Conservation (phyloP, 768 basidiomycete species). For the Pleurotus cornucopiae region DNA sequence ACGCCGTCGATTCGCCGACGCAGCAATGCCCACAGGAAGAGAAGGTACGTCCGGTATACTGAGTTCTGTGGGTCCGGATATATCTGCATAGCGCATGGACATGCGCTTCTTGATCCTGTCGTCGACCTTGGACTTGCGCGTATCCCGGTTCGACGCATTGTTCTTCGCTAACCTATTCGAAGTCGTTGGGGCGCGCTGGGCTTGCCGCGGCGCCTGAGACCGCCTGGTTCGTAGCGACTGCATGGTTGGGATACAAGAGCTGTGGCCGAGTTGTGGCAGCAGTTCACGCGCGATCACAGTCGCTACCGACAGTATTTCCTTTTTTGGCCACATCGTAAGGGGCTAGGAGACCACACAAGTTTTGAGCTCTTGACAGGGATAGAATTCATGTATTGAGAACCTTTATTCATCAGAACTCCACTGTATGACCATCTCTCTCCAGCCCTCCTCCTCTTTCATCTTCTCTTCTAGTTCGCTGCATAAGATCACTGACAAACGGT, state of each 20-base stretch:
- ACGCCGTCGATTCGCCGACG: slow-evolving; percentile 22
- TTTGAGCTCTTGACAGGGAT: too few species aligned
- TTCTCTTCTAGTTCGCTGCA: too few species aligned
- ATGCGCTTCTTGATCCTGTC: slow-evolving; percentile 97
- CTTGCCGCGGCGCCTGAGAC: slow-evolving; percentile 41
- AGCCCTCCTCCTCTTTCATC: too few species aligned
- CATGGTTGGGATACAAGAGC: slow-evolving; percentile 26
- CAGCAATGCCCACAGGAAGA: slow-evolving; percentile 41
- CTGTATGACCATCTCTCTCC: too few species aligned
- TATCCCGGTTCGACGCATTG: slow-evolving; percentile 31
- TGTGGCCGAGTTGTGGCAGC: too few species aligned
- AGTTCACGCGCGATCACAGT: too few species aligned
- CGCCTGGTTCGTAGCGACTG: slow-evolving; percentile 53
- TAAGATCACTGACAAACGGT: too few species aligned
- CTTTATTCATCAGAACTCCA: too few species aligned
- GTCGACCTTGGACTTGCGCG: slow-evolving; percentile 56
- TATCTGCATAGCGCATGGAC: slow-evolving; percentile 91
- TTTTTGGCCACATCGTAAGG: too few species aligned
- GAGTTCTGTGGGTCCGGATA: slow-evolving; percentile 63
- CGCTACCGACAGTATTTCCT: too few species aligned
- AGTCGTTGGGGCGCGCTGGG: slow-evolving; percentile 17
- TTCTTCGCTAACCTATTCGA: slow-evolving; percentile 31
- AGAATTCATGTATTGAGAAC: too few species aligned
- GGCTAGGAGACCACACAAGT: too few species aligned
- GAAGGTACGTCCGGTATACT: slow-evolving; percentile 56